Conservation (phyloP, 1,139 yeast species). For the Protomyces macrosporus region DNA sequence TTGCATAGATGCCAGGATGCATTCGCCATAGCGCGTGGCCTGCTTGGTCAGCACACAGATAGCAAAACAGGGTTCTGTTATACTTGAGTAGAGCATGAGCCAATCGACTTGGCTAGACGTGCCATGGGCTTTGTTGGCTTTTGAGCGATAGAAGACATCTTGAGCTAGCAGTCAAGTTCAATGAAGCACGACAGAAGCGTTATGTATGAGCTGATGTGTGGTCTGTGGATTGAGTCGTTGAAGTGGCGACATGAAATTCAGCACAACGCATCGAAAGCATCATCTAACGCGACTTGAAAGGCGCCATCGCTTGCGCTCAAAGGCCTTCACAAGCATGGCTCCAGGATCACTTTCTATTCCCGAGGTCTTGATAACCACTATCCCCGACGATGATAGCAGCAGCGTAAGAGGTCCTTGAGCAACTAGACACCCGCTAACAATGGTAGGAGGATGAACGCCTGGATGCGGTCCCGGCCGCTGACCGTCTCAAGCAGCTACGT, state of each 20-base stretch:
- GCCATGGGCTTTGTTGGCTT: slow-evolving; percentile 25
- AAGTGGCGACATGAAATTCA: no score
- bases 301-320: no score
- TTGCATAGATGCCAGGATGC: slow-evolving; percentile 8
- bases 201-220: no score
- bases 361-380: no score
- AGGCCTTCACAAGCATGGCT: no score
- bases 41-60: neutral
- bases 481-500: neutral
- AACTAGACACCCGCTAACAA: neutral
- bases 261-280: no score
- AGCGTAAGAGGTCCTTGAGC: neutral
- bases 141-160: slow-evolving; percentile 12
- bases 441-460: neutral
- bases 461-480: neutral
- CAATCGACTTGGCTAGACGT: slow-evolving; percentile 11
- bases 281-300: no score
- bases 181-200: no score
- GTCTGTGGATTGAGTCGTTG: no score
- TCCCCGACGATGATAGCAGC: neutral
- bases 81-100: slow-evolving; percentile 13
- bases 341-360: no score
- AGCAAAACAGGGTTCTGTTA: no score
- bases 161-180: neutral
- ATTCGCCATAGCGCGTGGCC: slow-evolving; percentile 20